Evolutionary conservation across 1,284 basidiomycete species (phyloP).

Genomic region (Thecaphora thlaspeos): DNA sequence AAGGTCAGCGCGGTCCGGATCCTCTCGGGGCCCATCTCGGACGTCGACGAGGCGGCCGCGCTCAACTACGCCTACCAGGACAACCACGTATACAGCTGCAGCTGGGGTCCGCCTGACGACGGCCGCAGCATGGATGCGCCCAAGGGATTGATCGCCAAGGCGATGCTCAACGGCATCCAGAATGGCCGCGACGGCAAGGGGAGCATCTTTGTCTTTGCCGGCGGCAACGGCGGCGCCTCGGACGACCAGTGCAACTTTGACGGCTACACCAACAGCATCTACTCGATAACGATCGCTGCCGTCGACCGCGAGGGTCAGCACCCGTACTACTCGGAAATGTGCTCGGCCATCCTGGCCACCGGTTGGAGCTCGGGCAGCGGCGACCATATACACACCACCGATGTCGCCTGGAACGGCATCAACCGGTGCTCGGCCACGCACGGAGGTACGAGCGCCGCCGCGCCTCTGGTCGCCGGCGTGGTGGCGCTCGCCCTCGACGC

Average conservation of each 20-base stretch:
- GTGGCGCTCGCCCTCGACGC: conserved; percentile 51
- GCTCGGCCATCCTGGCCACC: conserved; percentile 93
- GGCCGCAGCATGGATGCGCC: conserved; percentile 94
- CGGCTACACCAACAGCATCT: conserved; percentile 97
- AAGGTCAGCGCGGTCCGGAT: conserved; percentile 93
- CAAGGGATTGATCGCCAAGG: conserved; percentile 85
- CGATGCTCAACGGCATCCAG: conserved; percentile 89
- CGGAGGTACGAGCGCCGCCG: conserved; percentile 96
- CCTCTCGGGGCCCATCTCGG: conserved; percentile 91
- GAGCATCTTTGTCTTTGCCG: conserved; percentile 93
- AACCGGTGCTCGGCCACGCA: conserved; percentile 79
- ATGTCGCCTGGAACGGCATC: conserved; percentile 69
- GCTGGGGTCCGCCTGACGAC: conserved; percentile 97
- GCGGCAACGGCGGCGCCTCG: conserved; percentile 86
- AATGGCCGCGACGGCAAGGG: conserved; percentile 88
- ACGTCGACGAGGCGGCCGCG: conserved; percentile 94
- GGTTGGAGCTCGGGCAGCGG: conserved; percentile 95
- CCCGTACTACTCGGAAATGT: conserved; percentile 95
- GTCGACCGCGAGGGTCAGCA: conserved; percentile 88
- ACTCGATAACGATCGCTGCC: conserved; percentile 91
- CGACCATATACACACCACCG: conserved; percentile 78
- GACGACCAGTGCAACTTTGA: conserved; percentile 99
- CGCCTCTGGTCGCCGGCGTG: conserved; percentile 72
- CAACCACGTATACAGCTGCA: conserved; percentile 91
- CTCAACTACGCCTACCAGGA: conserved; percentile 91